Base-by-base conservation (phyloP, 371 early-diverging fungal genomes). In the Mortierella sp. region DNA sequence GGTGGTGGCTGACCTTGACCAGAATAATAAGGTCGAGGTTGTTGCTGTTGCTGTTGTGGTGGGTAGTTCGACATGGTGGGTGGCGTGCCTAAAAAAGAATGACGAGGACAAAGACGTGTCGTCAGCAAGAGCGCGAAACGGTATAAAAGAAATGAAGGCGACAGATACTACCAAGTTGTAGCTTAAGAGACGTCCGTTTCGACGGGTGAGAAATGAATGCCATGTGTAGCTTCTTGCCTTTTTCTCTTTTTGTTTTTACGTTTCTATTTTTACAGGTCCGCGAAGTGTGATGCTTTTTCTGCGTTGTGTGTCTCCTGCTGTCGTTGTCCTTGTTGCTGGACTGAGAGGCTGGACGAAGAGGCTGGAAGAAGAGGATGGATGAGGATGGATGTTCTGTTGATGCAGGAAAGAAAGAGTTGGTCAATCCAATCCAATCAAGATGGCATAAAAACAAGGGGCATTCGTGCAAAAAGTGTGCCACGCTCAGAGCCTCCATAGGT, bases 31-130 rank as follows among this genome's bases (percentile, higher is more conserved):
- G 76, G 76, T 21, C 74, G 81, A 57, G 73, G 73, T 31, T 63
- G 78, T 16, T 80, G 80, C 38, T 73, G 78, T 13, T 58, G 73
- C 7, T 52, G 68, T 26, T 79, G 74, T 45, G 70, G 70, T 52
- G 38, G 76, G 21, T 77, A 77, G 24, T 77, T 77, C 50, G 77
- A 77, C 77, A 77, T 77, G 11, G 74, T 24, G 19, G 24, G 14
- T 28, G 42, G 34, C 44, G 68, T 31, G 75, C 26, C 60, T 42
- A 63, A 47, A 63, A 14, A 19, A n/a, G 63, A 63, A 6, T 16
- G 34, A 34, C 1, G 19, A 68, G 65, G 34, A 34, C 13, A 21
- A 24, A 24, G 11, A 0, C 21, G 10, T 24, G 2, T 13, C 24
- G 68, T 68, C 42, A 68, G 24, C 44, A 68, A 24, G 38, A 68